Conservation (phyloP, 352 stramenopile species). For the Phytophthora crassamura region DNA sequence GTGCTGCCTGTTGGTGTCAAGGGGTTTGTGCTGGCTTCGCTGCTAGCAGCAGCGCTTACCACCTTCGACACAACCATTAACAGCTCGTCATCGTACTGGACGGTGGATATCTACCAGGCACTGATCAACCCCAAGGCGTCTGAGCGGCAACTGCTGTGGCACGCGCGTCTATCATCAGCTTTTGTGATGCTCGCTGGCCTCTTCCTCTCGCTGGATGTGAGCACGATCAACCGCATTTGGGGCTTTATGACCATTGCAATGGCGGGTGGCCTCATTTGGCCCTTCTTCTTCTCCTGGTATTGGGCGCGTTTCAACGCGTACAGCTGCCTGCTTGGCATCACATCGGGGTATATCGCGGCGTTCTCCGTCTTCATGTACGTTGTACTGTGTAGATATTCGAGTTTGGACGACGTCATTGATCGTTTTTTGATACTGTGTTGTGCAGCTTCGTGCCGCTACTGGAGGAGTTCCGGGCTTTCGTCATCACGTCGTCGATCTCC, state of each 20-base stretch:
- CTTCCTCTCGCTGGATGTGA: conserved; percentile 69
- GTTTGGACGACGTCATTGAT: conserved; percentile 1
- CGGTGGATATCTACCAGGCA: conserved; percentile 83
- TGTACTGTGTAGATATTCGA: conserved; percentile 1
- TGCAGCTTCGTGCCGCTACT: conserved; percentile 59
- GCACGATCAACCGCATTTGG: conserved; percentile 84
- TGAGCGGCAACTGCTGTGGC: conserved; percentile 66
- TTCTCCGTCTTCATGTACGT: conserved; percentile 76
- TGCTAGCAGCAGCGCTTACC: conserved; percentile 75
- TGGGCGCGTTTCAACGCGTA: conserved; percentile 79
- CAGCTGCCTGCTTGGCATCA: conserved; percentile 62
- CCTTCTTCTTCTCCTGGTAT: conserved; percentile 86
- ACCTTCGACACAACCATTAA: conserved; percentile 88
- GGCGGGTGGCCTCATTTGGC: conserved; percentile 70
- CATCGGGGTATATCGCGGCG: conserved; percentile 60
- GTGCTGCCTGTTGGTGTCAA: conserved; percentile 69
- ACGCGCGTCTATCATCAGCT: conserved; percentile 64
- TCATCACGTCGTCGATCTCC: conserved; percentile 70
- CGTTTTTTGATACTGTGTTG: conserved; percentile 4
- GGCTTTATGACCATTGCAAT: conserved; percentile 84
- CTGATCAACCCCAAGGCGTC: conserved; percentile 65
- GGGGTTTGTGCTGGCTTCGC: conserved; percentile 72
- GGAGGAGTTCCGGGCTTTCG: conserved; percentile 59
- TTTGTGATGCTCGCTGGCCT: conserved; percentile 68
- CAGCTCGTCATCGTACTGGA: conserved; percentile 81